Percentiles rank a stretch among this genome's conserved stretches.
phyloP scores from a whole-genome alignment of 208 protist genomes.

The Leishmania tarentolae region DNA sequence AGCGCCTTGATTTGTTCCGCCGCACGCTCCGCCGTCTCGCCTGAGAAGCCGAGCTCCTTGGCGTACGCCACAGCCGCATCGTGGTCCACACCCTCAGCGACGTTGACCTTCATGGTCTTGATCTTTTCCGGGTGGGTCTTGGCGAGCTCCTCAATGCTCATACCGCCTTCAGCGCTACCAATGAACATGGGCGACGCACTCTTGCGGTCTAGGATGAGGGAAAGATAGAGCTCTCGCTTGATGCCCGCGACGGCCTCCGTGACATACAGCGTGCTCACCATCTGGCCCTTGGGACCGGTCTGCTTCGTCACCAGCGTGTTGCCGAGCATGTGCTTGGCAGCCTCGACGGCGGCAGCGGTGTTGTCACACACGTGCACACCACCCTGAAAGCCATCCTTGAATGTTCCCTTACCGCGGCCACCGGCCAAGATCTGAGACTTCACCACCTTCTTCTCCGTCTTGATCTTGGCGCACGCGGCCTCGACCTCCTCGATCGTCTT shows the following conservation, averaged over 20 bases:
- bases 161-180: slow-evolving; percentile 96
- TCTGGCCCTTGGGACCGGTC: slow-evolving; percentile 94
- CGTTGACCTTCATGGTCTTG: slow-evolving; percentile 94
- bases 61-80: slow-evolving; percentile 86
- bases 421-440: slow-evolving; percentile 99
- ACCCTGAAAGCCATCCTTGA: slow-evolving; percentile 96
- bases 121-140: slow-evolving; percentile 95
- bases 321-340: slow-evolving; percentile 97
- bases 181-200: slow-evolving; percentile 93
- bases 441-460: slow-evolving; percentile 94
- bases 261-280: slow-evolving; percentile 92
- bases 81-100: slow-evolving; percentile 92
- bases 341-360: slow-evolving; percentile 81
- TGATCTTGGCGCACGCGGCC: slow-evolving; percentile 88
- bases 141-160: slow-evolving; percentile 99
- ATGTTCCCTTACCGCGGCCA: slow-evolving; percentile 98
- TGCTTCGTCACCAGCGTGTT: slow-evolving; percentile 99
- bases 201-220: slow-evolving; percentile 97
- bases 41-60: slow-evolving; percentile 91
- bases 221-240: slow-evolving; percentile 98
- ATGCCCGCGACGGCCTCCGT: slow-evolving; percentile 91
- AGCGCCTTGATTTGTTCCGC: slow-evolving; percentile 94
- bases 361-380: slow-evolving; percentile 91
- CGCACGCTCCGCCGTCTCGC: slow-evolving; percentile 75
- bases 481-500: slow-evolving; percentile 88